Base-by-base conservation (phyloP, 225 moss, liverwort and hornwort genomes). In the Ulota crispa region DNA sequence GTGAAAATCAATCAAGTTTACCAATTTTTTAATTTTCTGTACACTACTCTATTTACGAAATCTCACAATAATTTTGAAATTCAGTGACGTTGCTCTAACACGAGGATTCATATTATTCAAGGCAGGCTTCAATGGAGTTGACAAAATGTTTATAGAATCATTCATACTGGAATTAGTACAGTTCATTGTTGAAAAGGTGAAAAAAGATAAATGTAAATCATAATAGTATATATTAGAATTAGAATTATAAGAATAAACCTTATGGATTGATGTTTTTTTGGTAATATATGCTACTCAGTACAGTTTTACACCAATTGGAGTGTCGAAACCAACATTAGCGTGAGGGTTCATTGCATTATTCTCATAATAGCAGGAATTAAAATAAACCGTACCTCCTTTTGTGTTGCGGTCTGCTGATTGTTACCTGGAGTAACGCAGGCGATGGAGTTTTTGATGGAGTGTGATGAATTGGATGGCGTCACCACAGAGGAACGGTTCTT, bases 401-500 rank as follows among this genome's bases (percentile, higher is more conserved):
- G 5, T 47, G 26, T 27, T 64, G 78, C 4, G 61, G 7, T 52
- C 24, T 72, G 74, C 47, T 87, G 50, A 85, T 34, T 73, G 32
- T 50, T 50, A 26, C 36, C 45, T 73, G 26, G 63, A 70, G 34
- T 84, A 13, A 31, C 64, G 78, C 85, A 96, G 94, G 91, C 97
- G 23, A 94, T 98, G 92, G 90, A 92, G 55, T 93, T 91, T 80
- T 81, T 98, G 89, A 76, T 82, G 20, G 86, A 88, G 60, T 94
- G 95, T 70, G 90, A 92, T 80, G 79, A 77, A 64, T 54, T 83
- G 37, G 88, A 86, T 63, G 94, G 94, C 61, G 86, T 78, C 36
- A 89, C 84, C 31, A 88, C 93, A 71, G 86, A 91, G 7, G 83
- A 89, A 72, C 86, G 89, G 21, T 91, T 94, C 78, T 80, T 89